phyloP scores from a whole-genome alignment of 2,329 filamentous ascomycete genomes.

The Aspergillus amoenus region DNA sequence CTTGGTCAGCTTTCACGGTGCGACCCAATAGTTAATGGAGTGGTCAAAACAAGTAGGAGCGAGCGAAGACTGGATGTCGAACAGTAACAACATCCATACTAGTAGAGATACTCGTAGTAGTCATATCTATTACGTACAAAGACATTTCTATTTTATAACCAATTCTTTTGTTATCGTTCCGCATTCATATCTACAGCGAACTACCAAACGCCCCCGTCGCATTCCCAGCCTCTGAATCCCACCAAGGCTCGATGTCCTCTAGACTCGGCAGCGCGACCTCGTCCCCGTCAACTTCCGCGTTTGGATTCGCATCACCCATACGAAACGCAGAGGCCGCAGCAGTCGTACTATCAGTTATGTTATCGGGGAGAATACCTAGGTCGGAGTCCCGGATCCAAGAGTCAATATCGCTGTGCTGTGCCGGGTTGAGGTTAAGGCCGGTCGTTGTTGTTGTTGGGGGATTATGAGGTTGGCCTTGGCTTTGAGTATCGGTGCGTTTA shows the following conservation, averaged over 20 bases:
- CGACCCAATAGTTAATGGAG: too few relatives aligned
- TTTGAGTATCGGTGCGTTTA: neutral
- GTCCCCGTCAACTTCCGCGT: slow-evolving; percentile 7
- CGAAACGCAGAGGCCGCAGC: slow-evolving; percentile 11
- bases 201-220: neutral
- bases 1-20: too few relatives aligned
- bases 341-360: slow-evolving; percentile 10
- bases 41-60: too few relatives aligned
- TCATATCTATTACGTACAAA: too few relatives aligned
- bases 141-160: too few relatives aligned
- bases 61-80: too few relatives aligned
- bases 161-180: too few relatives aligned
- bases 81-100: too few relatives aligned
- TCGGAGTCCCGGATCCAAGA: slow-evolving; percentile 30
- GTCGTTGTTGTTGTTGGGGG: slow-evolving; percentile 4
- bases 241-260: slow-evolving; percentile 34
- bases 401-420: slow-evolving; percentile 25
- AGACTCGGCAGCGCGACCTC: slow-evolving; percentile 18
- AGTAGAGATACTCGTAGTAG: too few relatives aligned
- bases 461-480: neutral
- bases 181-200: neutral
- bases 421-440: neutral
- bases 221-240: slow-evolving; percentile 21
- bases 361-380: slow-evolving; percentile 25
- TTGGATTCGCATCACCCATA: neutral